A percentile compares a stretch with the other conserved stretches of the same genome.
Conservation (phyloP, 176 grass and related monocot genomes). For the Carex myosuroides region DNA sequence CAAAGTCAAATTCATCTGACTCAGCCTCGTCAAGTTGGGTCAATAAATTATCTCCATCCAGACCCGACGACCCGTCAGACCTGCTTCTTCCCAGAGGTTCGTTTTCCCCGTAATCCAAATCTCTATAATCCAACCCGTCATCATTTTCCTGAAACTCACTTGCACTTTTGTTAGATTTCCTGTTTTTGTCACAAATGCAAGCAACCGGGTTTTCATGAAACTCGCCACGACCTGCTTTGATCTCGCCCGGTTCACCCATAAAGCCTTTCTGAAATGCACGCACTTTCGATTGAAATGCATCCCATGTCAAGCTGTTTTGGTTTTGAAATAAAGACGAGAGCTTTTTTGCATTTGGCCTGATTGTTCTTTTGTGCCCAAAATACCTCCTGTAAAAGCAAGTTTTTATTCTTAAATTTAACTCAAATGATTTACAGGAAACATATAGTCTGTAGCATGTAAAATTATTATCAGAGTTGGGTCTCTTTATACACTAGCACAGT, state of each 20-base stretch:
- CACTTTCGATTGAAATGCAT: conserved; percentile 73
- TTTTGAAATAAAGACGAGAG: conserved; percentile 75
- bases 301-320: conserved; percentile 69
- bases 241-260: conserved; percentile 90
- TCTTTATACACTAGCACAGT: neutral
- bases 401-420: conserved; percentile 24
- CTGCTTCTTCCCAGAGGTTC: conserved; percentile 37
- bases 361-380: conserved; percentile 94
- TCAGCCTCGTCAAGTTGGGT: conserved; percentile 26
- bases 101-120: conserved; percentile 81
- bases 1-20: conserved; percentile 37
- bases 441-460: neutral
- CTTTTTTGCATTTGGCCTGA: conserved; percentile 91
- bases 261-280: conserved; percentile 61
- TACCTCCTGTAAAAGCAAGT: conserved; percentile 59
- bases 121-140: conserved; percentile 45
- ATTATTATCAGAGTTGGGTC: neutral
- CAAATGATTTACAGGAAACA: neutral
- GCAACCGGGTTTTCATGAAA: conserved; percentile 85
- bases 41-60: conserved; percentile 32
- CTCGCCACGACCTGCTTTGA: conserved; percentile 77
- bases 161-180: conserved; percentile 19
- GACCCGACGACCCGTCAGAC: conserved; percentile 33
- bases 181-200: conserved; percentile 65
- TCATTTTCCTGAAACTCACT: conserved; percentile 33